phyloP scores from a whole-genome alignment of 2,329 filamentous ascomycete species.

The Gaeumannomyces sp. region DNA sequence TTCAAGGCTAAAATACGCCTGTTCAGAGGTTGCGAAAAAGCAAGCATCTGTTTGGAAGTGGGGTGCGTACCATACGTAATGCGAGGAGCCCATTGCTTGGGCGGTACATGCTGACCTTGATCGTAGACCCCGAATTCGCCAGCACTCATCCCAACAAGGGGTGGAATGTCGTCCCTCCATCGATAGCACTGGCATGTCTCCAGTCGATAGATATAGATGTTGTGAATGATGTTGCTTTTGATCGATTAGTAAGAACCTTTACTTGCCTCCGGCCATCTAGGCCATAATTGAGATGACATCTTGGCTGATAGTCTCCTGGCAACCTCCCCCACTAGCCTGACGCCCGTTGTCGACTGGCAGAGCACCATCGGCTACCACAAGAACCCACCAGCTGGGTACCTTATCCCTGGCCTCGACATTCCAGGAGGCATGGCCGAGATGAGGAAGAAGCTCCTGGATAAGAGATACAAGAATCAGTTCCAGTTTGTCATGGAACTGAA shows the following conservation, averaged over 20 bases:
- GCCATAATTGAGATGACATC: too few species aligned
- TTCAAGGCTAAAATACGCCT: neutral
- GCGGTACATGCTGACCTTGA: neutral
- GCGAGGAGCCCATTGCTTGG: neutral
- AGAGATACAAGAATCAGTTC: constrained; percentile 29
- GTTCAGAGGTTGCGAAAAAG: neutral
- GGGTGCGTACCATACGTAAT: too few species aligned
- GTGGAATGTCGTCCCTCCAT: too few species aligned
- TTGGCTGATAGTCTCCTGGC: too few species aligned
- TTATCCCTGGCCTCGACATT: constrained; percentile 31
- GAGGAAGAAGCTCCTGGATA: constrained; percentile 25
- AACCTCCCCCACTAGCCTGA: too few species aligned
- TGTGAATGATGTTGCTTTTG: too few species aligned
- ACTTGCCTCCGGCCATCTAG: too few species aligned
- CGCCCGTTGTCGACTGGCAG: constrained; percentile 18
- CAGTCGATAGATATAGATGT: too few species aligned
- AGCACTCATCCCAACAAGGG: too few species aligned
- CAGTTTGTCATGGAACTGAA: constrained; percentile 20
- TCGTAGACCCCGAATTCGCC: too few species aligned
- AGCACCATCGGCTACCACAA: constrained; percentile 34
- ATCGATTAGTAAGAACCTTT: too few species aligned
- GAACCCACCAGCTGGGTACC: constrained; percentile 32
- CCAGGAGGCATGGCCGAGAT: constrained; percentile 22
- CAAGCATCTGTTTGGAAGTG: neutral
- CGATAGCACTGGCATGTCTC: too few species aligned